Percentiles rank a stretch among this genome's conserved stretches.
Conservation (phyloP, 2,329 filamentous ascomycete species). For the Shiraia sp. region DNA sequence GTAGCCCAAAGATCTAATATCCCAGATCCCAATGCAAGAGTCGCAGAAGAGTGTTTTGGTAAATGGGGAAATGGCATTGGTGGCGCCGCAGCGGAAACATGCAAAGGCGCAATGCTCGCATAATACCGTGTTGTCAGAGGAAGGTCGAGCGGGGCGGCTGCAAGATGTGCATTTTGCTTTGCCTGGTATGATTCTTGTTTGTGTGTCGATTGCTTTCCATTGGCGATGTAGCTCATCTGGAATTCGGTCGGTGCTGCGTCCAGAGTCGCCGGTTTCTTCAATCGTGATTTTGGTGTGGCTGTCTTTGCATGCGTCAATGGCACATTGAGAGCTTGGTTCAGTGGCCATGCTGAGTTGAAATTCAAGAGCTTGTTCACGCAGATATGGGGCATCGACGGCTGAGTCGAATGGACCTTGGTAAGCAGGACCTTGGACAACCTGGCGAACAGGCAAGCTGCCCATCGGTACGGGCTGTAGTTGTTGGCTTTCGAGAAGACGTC, state of each 20-base stretch:
- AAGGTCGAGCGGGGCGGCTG: constrained; percentile 32
- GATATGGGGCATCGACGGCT: constrained; percentile 25
- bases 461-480: constrained; percentile 44
- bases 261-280: constrained; percentile 47
- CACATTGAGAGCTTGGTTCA: constrained; percentile 22
- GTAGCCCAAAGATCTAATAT: constrained; percentile 45
- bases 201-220: constrained; percentile 20
- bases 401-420: constrained; percentile 47
- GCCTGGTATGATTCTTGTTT: constrained; percentile 19
- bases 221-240: constrained; percentile 42
- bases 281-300: constrained; percentile 37
- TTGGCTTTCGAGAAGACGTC: constrained; percentile 31
- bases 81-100: constrained; percentile 47
- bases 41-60: constrained; percentile 32
- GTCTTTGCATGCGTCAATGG: constrained; percentile 32
- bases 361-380: constrained; percentile 31
- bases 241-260: constrained; percentile 47
- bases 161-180: constrained; percentile 42
- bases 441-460: constrained; percentile 48
- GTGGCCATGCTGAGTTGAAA: constrained; percentile 38
- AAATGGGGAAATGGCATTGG: constrained; percentile 17
- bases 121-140: constrained; percentile 12
- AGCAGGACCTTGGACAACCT: constrained; percentile 51
- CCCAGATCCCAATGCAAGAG: constrained; percentile 40
- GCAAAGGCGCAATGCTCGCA: constrained; percentile 50